Conservation (phyloP, 139 green algal species). For the Chlamydomonas applanata region DNA sequence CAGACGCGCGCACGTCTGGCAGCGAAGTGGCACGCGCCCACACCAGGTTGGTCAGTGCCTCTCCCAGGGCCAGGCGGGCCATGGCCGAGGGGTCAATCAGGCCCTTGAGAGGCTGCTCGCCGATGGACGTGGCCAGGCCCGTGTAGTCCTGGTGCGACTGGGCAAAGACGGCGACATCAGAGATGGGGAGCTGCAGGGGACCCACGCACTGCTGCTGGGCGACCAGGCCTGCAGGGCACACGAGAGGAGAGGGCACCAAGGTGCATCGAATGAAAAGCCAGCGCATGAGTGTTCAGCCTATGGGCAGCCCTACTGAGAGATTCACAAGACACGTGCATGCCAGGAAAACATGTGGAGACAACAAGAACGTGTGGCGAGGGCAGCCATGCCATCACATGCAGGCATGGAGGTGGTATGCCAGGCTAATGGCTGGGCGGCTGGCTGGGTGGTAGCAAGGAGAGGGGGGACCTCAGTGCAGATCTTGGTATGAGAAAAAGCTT, state of each 20-base stretch:
- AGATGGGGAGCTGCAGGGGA: constrained; percentile 89
- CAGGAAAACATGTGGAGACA: no score
- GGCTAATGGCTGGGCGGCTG: no score
- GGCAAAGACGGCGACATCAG: constrained; percentile 90
- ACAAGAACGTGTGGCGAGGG: not conserved
- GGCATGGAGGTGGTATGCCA: not conserved
- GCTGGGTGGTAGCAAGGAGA: no score
- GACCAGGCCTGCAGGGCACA: constrained; percentile 74
- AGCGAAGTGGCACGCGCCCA: constrained; percentile 78
- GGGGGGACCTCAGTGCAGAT: constrained; percentile 33
- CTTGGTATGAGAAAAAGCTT: constrained; percentile 26
- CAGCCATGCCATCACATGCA: constrained; percentile 4
- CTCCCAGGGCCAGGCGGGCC: constrained; percentile 90
- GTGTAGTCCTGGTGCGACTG: constrained; percentile 70
- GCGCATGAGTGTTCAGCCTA: no score
- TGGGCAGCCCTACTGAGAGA: no score
- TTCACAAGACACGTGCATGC: no score
- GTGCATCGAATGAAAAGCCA: no score
- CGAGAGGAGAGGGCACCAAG: not conserved
- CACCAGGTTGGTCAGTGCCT: constrained; percentile 96
- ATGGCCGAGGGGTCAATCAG: constrained; percentile 91
- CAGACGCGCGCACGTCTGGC: constrained; percentile 87
- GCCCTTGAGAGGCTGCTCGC: constrained; percentile 95
- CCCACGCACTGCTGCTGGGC: constrained; percentile 97
- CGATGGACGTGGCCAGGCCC: constrained; percentile 90